Evolutionary conservation across 768 basidiomycete genomes (phyloP).

Genomic region (Galerina marginata): DNA sequence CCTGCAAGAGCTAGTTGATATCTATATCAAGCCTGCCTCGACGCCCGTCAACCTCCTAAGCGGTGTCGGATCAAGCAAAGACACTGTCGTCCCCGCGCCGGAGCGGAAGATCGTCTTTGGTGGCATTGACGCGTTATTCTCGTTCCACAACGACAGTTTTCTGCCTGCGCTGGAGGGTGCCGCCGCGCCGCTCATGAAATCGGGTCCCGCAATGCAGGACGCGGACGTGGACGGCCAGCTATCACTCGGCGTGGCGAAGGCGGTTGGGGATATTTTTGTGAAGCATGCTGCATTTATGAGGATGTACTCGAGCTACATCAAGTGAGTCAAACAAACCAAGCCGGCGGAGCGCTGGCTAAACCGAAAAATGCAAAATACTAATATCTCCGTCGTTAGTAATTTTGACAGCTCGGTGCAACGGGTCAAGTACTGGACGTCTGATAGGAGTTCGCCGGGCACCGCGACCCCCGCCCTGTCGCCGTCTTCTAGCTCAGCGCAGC

Average conservation of each 20-base stretch:
- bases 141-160: slow-evolving; percentile 93
- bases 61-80: slow-evolving; percentile 74
- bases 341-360: background rate
- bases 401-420: slow-evolving; percentile 93
- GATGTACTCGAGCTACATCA: slow-evolving; percentile 99
- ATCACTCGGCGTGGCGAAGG: slow-evolving; percentile 75
- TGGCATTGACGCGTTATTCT: slow-evolving; percentile 86
- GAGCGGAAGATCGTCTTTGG: slow-evolving; percentile 94
- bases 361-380: background rate
- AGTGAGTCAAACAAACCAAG: slow-evolving; percentile 51
- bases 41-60: slow-evolving; percentile 72
- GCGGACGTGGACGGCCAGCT: slow-evolving; percentile 75
- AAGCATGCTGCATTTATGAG: slow-evolving; percentile 97
- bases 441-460: slow-evolving; percentile 47
- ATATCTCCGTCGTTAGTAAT: slow-evolving; percentile 56
- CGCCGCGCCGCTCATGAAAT: slow-evolving; percentile 67
- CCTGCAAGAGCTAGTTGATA: slow-evolving; percentile 91
- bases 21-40: slow-evolving; percentile 89
- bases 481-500: slow-evolving; percentile 63
- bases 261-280: slow-evolving; percentile 87
- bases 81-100: slow-evolving; percentile 81
- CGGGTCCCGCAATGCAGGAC: slow-evolving; percentile 47
- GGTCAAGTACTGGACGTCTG: slow-evolving; percentile 83
- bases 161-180: slow-evolving; percentile 88
- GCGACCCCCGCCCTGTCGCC: slow-evolving; percentile 59